Evolutionary conservation across 495 filamentous ascomycete genomes (phyloP), one percentile per base, ranked within the genome.

Genomic region (Talaromyces thailandensis): DNA sequence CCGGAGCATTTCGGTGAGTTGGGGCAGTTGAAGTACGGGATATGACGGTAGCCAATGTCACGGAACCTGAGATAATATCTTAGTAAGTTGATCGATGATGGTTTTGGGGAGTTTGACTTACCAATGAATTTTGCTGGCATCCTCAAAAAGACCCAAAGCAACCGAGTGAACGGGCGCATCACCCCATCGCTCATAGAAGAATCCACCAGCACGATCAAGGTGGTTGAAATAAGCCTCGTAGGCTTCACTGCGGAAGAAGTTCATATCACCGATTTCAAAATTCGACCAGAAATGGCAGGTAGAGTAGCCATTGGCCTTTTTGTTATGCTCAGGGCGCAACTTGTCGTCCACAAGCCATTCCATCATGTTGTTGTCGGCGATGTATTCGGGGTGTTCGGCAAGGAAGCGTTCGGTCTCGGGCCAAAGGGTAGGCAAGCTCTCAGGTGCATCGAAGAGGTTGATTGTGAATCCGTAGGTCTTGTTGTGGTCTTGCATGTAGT

Each of bases 201-300:
- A 96, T 24, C 91, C 91, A 60, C 91, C 91, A 61, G 92, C 89
- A 55, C 81, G 76, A 75, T 99, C 95, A 32, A 99, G 79, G 71
- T 97, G 91, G 71, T 96, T 87, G 76, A 99, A 99, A 72, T 97
- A 99, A 58, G 92, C 90, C 71, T 93, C 88, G 72, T 99, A 99
- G 57, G 84, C 81, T 72, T 92, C 84, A 67, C 92, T 88, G 11
- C 95, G 82, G 91, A 93, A 99, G 78, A 99, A 97, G 64, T 82
- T 84, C 84, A 99, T 85, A 71, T 96, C 92, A 35, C 86, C 95
- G 67, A 99, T 95, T 76, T 99, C 95, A 69, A 99, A 99, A 76
- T 99, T 99, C 63, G 86, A 92, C 95, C 95, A 99, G 80, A 99
- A 99, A 75, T 99, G 95, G 73, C 95, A 99, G n/a, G 95, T 98